Percentiles rank a stretch among this genome's conserved stretches.
Evolutionary conservation across 768 basidiomycete species (phyloP).

Genomic region (Ephemerocybe angulata): DNA sequence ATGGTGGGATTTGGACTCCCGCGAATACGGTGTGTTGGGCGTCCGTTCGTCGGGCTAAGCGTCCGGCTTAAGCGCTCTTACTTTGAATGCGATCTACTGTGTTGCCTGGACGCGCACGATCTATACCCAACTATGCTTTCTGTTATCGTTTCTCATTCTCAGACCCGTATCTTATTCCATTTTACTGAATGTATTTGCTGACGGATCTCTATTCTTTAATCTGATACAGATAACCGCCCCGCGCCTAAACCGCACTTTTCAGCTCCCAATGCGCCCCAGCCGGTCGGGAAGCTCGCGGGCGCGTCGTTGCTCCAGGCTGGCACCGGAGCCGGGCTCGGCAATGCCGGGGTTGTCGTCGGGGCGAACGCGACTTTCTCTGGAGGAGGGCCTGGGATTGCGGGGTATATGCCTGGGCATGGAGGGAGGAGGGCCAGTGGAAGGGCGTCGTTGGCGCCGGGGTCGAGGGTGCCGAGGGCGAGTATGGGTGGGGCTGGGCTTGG

Average conservation of each 20-base stretch:
- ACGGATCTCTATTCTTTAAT: conserved; percentile 1
- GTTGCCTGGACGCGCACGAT: too few species aligned
- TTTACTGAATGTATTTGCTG: conserved; percentile 6
- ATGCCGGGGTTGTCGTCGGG: conserved; percentile 15
- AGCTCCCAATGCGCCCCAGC: conserved; percentile 45
- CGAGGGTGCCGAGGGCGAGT: conserved; percentile 35
- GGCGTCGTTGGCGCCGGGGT: conserved; percentile 10
- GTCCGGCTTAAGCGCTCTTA: too few species aligned
- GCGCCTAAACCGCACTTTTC: conserved; percentile 62
- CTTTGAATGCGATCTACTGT: too few species aligned
- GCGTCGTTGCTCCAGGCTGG: conserved; percentile 44
- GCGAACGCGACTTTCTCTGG: conserved; percentile 29
- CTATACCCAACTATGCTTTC: too few species aligned
- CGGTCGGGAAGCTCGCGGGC: conserved; percentile 42
- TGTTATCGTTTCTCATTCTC: background rate
- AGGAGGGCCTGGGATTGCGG: conserved; percentile 21
- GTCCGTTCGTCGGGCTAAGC: too few species aligned
- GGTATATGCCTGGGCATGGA: background rate
- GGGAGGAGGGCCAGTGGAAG: background rate
- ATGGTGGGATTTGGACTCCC: too few species aligned
- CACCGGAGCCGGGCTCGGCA: conserved; percentile 27
- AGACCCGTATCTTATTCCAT: conserved; percentile 1
- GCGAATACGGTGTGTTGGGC: background rate
- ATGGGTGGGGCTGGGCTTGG: conserved; percentile 25
- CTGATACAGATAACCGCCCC: conserved; percentile 53